These are phyloP conservation scores for grape (Vitis vinifera) DNA, from an alignment of 164 flowering plant species.

Conservation along the genomic window ASM3070453v1 NC_081807.1:1475501-1476000, in stretches of 20 bases:
- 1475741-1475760: conserved; percentile 36
- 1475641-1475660: conserved; percentile 13
- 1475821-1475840: conserved; percentile 54
- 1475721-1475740: conserved; percentile 7
- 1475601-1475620: not conserved
- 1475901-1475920: conserved; percentile 67
- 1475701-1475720: too few relatives aligned
- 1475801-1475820: conserved; percentile 52
- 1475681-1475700: not conserved
- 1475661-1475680: not conserved
- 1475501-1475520: too few relatives aligned
- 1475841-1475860: conserved; percentile 43
- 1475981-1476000: conserved; percentile 55
- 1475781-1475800: conserved; percentile 62
- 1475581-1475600: conserved; percentile 21
- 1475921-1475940: conserved; percentile 23
- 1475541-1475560: not conserved
- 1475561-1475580: not conserved
- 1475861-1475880: conserved; percentile 40
- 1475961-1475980: conserved; percentile 62
- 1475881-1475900: conserved; percentile 67
- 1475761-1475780: conserved; percentile 52
- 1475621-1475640: conserved; percentile 13
- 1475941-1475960: conserved; percentile 53
- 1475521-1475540: not conserved